phyloP scores from a whole-genome alignment of 805 yeast species.

The Metschnikowia baotianmanensis region DNA sequence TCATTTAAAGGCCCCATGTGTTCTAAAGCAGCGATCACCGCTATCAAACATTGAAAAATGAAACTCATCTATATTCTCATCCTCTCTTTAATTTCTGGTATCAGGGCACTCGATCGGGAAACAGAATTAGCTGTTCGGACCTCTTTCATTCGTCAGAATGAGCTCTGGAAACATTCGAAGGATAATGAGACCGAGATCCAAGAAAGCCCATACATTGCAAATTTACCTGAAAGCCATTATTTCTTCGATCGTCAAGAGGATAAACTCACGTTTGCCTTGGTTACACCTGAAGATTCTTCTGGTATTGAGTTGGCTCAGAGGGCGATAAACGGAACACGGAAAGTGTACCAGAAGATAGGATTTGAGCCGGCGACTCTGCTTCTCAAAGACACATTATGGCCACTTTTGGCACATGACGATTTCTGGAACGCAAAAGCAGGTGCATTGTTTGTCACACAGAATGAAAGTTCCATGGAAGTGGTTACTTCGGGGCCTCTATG shows the following conservation, averaged over 20 bases:
- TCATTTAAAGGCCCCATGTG: too few relatives aligned
- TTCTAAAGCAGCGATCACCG: too few relatives aligned
- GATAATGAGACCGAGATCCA: too few relatives aligned
- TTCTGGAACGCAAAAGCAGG: slow-evolving; percentile 1
- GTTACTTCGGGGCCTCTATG: slow-evolving; percentile 1
- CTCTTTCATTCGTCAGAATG: not conserved
- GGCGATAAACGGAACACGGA: not conserved
- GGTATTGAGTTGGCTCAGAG: not conserved
- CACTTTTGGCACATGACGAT: not conserved
- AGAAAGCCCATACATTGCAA: not conserved
- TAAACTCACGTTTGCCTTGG: not conserved
- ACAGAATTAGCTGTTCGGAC: too few relatives aligned
- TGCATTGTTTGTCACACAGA: slow-evolving; percentile 1
- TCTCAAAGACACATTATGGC: not conserved
- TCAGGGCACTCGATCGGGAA: too few relatives aligned
- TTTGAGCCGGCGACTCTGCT: slow-evolving; percentile 1
- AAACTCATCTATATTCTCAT: too few relatives aligned
- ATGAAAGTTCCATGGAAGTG: not conserved
- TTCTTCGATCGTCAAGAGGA: not conserved
- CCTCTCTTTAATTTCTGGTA: too few relatives aligned
- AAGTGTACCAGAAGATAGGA: not conserved
- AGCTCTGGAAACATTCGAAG: not conserved
- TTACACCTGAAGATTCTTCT: not conserved
- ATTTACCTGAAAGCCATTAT: not conserved
- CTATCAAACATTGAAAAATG: too few relatives aligned